Conservation (phyloP, 768 basidiomycete species). For the Baorangia bicolor region DNA sequence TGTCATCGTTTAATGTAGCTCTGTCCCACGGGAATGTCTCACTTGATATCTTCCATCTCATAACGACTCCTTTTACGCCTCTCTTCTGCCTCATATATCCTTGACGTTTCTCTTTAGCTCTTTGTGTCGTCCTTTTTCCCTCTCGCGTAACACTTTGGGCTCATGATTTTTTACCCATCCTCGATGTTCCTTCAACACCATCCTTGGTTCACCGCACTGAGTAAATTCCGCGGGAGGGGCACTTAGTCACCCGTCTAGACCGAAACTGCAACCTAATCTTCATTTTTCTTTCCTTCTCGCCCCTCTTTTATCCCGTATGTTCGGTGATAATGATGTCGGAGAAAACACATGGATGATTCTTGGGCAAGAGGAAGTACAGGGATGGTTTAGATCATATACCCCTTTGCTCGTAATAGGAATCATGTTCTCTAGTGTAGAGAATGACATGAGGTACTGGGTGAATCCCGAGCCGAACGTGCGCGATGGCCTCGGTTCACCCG, state of each 20-base stretch:
- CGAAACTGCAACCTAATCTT: slow-evolving; percentile 28
- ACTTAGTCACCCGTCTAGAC: slow-evolving; percentile 23
- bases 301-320: slow-evolving; percentile 5
- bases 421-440: slow-evolving; percentile 12
- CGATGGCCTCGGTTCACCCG: neutral
- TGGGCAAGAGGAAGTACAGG: slow-evolving; percentile 19
- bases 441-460: slow-evolving; percentile 16
- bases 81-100: slow-evolving; percentile 37
- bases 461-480: neutral
- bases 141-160: slow-evolving; percentile 23
- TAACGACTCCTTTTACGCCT: slow-evolving; percentile 35
- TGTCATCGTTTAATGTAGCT: slow-evolving; percentile 71
- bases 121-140: slow-evolving; percentile 18
- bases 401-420: slow-evolving; percentile 22
- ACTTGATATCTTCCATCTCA: slow-evolving; percentile 34
- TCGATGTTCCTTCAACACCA: slow-evolving; percentile 19
- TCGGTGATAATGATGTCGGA: slow-evolving; percentile 8
- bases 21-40: slow-evolving; percentile 27
- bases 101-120: slow-evolving; percentile 26
- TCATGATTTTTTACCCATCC: slow-evolving; percentile 27
- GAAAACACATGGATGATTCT: slow-evolving; percentile 18
- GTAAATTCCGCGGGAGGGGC: slow-evolving; percentile 27
- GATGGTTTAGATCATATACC: slow-evolving; percentile 20
- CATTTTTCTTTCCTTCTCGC: slow-evolving; percentile 3
- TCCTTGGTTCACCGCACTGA: slow-evolving; percentile 23